Conservation (phyloP, 306 rosid species). For the Hippophae rhamnoides region DNA sequence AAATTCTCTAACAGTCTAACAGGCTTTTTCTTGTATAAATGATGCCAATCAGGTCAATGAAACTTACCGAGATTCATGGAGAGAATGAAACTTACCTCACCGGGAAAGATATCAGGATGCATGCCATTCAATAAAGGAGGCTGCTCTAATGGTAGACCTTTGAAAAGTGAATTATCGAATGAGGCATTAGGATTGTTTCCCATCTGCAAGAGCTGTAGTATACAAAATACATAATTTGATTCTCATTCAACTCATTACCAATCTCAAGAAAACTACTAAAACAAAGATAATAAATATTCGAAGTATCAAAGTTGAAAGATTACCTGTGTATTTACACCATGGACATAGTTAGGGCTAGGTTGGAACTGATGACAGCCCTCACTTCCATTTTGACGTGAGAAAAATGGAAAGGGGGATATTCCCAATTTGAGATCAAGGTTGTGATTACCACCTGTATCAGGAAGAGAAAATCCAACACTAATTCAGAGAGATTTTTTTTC, state of each 20-base stretch:
- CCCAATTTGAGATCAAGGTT: slow-evolving; percentile 80
- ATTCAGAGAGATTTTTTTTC: not conserved
- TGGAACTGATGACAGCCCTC: slow-evolving; percentile 30
- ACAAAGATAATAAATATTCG: not conserved
- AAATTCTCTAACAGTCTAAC: too few species aligned
- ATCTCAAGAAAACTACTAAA: not conserved
- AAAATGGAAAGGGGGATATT: slow-evolving; percentile 49
- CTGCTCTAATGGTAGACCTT: slow-evolving; percentile 38
- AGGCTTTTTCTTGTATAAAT: too few species aligned
- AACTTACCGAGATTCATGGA: not conserved
- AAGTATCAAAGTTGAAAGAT: slow-evolving; percentile 14
- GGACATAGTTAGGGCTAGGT: slow-evolving; percentile 31
- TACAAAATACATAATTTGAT: not conserved
- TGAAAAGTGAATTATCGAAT: slow-evolving; percentile 28
- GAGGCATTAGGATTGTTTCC: slow-evolving; percentile 45
- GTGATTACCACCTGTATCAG: slow-evolving; percentile 37
- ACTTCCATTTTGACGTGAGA: slow-evolving; percentile 27
- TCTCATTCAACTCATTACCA: too few species aligned
- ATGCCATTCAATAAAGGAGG: slow-evolving; percentile 34
- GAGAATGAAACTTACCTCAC: slow-evolving; percentile 33
- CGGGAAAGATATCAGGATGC: slow-evolving; percentile 39
- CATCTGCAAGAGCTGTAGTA: slow-evolving; percentile 21
- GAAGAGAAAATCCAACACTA: not conserved
- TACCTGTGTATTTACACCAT: slow-evolving; percentile 48
- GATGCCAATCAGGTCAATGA: not conserved